phyloP scores from a whole-genome alignment of 495 filamentous ascomycete genomes.

The Aspergillus haitiensis region DNA sequence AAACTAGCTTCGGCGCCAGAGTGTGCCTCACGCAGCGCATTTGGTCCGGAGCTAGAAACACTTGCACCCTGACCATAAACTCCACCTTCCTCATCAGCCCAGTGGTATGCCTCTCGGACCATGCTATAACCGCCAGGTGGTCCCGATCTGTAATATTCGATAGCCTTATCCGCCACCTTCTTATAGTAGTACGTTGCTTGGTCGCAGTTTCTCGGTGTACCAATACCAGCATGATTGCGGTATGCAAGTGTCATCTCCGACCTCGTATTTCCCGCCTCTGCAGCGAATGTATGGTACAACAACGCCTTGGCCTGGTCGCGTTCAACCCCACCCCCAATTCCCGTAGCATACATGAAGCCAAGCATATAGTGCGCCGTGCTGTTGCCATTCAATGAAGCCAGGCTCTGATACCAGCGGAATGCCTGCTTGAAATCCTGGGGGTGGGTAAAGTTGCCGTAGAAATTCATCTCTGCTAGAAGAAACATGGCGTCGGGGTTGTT shows the following conservation, averaged over 20 bases:
- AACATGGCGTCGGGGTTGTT: conserved; percentile 83
- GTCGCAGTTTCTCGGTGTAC: conserved; percentile 81
- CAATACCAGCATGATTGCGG: conserved; percentile 82
- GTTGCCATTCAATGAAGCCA: conserved; percentile 80
- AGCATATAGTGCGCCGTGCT: conserved; percentile 92
- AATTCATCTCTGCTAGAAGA: conserved; percentile 90
- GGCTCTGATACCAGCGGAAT: conserved; percentile 75
- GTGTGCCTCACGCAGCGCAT: conserved; percentile 69
- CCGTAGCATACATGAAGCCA: conserved; percentile 94
- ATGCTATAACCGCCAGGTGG: conserved; percentile 87
- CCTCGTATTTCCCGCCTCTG: conserved; percentile 74
- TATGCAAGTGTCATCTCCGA: conserved; percentile 95
- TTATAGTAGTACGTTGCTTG: conserved; percentile 86
- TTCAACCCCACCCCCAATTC: conserved; percentile 78
- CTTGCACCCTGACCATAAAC: conserved; percentile 95
- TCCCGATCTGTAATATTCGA: conserved; percentile 78
- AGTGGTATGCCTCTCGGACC: conserved; percentile 69
- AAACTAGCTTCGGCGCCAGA: conserved; percentile 77
- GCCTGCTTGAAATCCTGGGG: conserved; percentile 80
- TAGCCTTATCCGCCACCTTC: conserved; percentile 88
- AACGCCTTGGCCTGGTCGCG: conserved; percentile 89
- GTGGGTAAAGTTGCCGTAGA: conserved; percentile 91
- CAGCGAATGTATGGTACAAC: conserved; percentile 92
- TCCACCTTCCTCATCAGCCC: conserved; percentile 84
- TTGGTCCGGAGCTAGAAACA: conserved; percentile 83